These are phyloP conservation scores for Alternaria conjuncta DNA, from an alignment of 2,329 filamentous ascomycete species.

Conservation along the genomic window DNA sequence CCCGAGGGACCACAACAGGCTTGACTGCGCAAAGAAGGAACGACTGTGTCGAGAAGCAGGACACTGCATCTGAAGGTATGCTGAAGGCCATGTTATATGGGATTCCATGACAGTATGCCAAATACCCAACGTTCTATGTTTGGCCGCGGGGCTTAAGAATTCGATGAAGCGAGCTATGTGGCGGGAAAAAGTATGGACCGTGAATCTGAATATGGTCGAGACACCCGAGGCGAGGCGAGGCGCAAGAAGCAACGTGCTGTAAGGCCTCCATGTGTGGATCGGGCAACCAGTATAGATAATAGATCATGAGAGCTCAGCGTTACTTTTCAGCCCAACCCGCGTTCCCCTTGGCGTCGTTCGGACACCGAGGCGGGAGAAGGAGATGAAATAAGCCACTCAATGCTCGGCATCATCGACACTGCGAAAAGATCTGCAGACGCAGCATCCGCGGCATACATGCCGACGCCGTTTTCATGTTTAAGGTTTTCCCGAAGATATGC, in stretches of 20 bases:
- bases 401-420: neutral
- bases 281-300: neutral
- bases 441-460: neutral
- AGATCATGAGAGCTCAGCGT: neutral
- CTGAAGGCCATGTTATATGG: slow-evolving; percentile 14
- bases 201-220: slow-evolving; percentile 2
- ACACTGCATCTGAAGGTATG: neutral
- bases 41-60: slow-evolving; percentile 11
- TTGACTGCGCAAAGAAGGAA: slow-evolving; percentile 16
- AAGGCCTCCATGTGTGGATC: neutral
- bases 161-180: slow-evolving; percentile 4
- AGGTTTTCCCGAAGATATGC: neutral
- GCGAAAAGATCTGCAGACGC: neutral
- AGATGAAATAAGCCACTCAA: neutral
- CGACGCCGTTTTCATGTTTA: neutral
- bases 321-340: neutral
- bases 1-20: slow-evolving; percentile 6
- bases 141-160: slow-evolving; percentile 5
- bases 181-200: neutral
- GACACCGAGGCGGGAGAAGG: neutral
- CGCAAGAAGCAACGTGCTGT: neutral
- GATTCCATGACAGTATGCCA: slow-evolving; percentile 3
- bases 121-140: slow-evolving; percentile 11
- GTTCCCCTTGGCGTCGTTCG: neutral
- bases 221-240: neutral